These are phyloP conservation scores for Gossypium davidsonii DNA, from an alignment of 441 rosid genomes.

Conservation along the genomic window DNA sequence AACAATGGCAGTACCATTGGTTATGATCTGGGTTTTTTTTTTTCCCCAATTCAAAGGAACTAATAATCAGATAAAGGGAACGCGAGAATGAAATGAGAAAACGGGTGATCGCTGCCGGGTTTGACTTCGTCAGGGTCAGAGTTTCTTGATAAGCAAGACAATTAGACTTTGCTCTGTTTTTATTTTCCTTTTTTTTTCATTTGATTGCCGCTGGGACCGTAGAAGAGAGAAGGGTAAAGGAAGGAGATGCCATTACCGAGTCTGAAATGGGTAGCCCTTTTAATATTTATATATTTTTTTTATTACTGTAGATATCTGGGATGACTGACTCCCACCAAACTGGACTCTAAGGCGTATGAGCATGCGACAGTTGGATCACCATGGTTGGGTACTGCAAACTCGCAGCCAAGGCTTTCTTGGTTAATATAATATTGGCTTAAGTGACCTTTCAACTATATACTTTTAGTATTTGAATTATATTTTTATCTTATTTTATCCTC, in stretches of 20 bases:
- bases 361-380: too few relatives aligned
- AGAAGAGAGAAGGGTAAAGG: background rate
- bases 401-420: too few relatives aligned
- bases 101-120: background rate
- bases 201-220: background rate
- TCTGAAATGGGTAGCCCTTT: background rate
- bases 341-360: background rate
- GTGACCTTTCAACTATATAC: too few relatives aligned
- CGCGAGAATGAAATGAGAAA: background rate
- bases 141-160: slow-evolving; percentile 15
- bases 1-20: slow-evolving; percentile 50
- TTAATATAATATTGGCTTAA: too few relatives aligned
- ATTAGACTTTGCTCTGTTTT: background rate
- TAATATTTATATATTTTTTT: background rate
- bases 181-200: background rate
- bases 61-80: background rate
- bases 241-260: background rate
- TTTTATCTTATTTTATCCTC: too few relatives aligned
- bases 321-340: background rate
- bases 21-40: background rate
- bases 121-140: background rate
- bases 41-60: background rate
- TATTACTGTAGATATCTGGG: background rate
- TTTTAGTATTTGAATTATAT: too few relatives aligned
- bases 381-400: too few relatives aligned